Conservation (phyloP, 305 asterid species). For the Fraxinus angustifolia region DNA sequence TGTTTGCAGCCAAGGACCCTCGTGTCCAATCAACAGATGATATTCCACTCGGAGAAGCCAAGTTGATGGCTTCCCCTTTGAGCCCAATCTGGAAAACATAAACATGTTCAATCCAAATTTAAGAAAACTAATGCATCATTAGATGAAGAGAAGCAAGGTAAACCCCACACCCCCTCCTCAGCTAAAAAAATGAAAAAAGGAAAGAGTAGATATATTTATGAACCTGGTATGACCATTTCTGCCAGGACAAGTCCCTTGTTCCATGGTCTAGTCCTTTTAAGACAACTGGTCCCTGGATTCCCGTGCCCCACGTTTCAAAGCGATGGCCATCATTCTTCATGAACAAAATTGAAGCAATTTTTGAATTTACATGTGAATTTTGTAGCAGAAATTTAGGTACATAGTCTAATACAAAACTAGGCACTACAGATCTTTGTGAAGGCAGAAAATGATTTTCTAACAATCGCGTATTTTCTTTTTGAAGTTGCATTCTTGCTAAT, state of each 20-base stretch:
- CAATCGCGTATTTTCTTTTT: neutral
- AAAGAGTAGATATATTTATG: neutral
- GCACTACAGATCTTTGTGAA: neutral
- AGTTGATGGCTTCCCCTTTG: conserved; percentile 76
- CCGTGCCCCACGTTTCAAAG: conserved; percentile 68
- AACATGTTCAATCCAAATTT: neutral
- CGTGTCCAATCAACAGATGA: conserved; percentile 61
- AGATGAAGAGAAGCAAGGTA: conserved; percentile 5
- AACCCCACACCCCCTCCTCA: neutral
- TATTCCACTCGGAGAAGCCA: conserved; percentile 52
- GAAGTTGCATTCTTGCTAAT: neutral
- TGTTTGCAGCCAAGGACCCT: conserved; percentile 39
- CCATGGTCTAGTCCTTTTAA: conserved; percentile 70
- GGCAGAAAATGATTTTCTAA: neutral
- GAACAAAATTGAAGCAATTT: conserved; percentile 9
- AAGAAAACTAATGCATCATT: conserved; percentile 10
- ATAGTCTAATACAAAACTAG: neutral
- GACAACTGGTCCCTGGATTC: conserved; percentile 80
- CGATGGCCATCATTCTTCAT: conserved; percentile 68
- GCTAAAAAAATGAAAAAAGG: neutral
- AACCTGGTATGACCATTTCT: conserved; percentile 96
- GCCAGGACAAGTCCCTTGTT: conserved; percentile 61
- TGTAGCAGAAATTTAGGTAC: neutral
- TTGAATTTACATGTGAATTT: neutral
- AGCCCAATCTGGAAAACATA: conserved; percentile 56